phyloP scores from a whole-genome alignment of 805 yeast species.

The Candida quercuum region DNA sequence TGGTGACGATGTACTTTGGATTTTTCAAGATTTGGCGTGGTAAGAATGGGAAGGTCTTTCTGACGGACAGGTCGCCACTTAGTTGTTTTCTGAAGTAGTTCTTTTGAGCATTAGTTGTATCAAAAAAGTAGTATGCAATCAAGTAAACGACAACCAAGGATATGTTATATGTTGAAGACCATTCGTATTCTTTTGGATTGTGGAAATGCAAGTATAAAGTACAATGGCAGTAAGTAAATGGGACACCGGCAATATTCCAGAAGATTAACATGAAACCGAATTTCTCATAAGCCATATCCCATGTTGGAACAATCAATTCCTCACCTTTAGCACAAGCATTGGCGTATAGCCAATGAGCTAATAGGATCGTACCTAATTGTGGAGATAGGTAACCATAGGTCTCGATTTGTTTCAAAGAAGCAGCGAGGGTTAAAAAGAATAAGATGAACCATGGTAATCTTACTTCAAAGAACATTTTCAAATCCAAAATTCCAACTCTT shows the following conservation, averaged over 20 bases:
- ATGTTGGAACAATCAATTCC: constrained; percentile 93
- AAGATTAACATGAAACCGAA: constrained; percentile 98
- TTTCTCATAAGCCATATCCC: constrained; percentile 99
- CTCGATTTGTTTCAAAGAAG: constrained; percentile 76
- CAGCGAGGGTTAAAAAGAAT: constrained; percentile 68
- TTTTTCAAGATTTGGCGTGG: constrained; percentile 78
- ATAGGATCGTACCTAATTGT: constrained; percentile 64
- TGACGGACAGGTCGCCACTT: constrained; percentile 70
- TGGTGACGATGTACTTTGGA: constrained; percentile 82
- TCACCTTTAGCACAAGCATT: constrained; percentile 98
- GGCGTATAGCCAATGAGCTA: constrained; percentile 92
- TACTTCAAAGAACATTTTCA: constrained; percentile 97
- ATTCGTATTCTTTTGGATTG: constrained; percentile 74
- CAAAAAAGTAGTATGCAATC: constrained; percentile 85
- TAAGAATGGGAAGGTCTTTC: constrained; percentile 91
- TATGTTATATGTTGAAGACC: constrained; percentile 59
- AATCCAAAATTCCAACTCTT: constrained; percentile 84
- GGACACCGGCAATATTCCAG: constrained; percentile 99
- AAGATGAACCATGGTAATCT: constrained; percentile 95
- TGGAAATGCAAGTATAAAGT: constrained; percentile 80
- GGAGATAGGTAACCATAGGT: constrained; percentile 73
- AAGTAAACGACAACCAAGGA: constrained; percentile 52
- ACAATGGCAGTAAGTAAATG: constrained; percentile 95
- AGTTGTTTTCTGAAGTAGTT: constrained; percentile 80
- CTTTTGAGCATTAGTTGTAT: constrained; percentile 93